Conservation (phyloP, 441 rosid species). For the Bocquillonia castaneifolia region DNA sequence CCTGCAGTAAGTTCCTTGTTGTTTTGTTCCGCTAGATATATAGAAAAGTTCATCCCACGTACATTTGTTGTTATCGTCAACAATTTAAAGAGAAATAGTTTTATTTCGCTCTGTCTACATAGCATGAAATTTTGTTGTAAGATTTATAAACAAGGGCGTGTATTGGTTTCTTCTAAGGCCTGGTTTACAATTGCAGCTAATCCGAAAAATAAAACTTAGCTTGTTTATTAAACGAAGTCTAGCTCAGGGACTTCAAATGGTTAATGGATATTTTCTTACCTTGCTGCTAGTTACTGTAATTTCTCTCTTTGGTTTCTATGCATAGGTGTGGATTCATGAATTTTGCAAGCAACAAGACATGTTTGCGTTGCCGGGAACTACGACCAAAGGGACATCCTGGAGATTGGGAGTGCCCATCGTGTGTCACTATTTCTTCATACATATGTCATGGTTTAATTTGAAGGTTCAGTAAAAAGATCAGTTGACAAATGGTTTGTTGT, state of each 20-base stretch:
- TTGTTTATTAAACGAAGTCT: not conserved
- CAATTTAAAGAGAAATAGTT: not conserved
- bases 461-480: not conserved
- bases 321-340: conserved; percentile 91
- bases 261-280: not conserved
- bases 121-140: no score
- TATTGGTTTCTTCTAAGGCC: not conserved
- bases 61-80: not conserved
- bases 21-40: not conserved
- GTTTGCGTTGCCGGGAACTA: conserved; percentile 49
- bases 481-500: conserved; percentile 5
- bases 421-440: conserved; percentile 29
- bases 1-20: conserved; percentile 43
- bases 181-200: not conserved
- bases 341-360: conserved; percentile 70
- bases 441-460: not conserved
- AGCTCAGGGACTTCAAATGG: not conserved
- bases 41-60: not conserved
- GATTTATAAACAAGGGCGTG: not conserved
- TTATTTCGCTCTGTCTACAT: not conserved
- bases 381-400: conserved; percentile 69
- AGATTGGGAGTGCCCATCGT: conserved; percentile 96
- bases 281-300: not conserved
- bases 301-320: conserved; percentile 15
- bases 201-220: no score